Base-by-base conservation (phyloP, 331 rosid genomes). In the Pyracantha coccinea region DNA sequence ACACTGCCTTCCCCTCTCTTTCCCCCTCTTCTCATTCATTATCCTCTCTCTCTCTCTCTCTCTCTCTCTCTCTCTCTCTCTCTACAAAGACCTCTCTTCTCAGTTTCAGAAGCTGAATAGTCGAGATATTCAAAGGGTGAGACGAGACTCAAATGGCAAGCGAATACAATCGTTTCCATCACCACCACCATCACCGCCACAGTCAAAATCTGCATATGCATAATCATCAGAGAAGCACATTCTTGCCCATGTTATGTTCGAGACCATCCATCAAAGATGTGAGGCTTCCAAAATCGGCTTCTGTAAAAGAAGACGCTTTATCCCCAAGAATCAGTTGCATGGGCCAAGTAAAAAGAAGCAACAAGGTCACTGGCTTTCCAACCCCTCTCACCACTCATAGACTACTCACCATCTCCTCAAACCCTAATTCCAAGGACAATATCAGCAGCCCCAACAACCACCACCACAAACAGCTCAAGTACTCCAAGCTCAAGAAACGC, bases 261-360 rank as follows among this genome's bases (percentile, higher is more conserved):
- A 76, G 82, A 25, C 93, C 92, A 1, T 82, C 93, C 15, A 89
- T 90, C 84, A 92, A 81, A 81, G 97, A 89, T 19, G 92, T 85
- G 67, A 78, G 50, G 12, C 77, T 88, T 65, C 97, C 97, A 5
- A 66, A 79, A 5, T 75, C 74, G 66, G 81, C 54, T 7, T 72
- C 86, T 7, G 50, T 87, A 21, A 75, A 16, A 16, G 23, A 62
- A 9, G 97, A 88, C 59, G 92, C 97, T 67, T 61, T 86, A 33
- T 95, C 99, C 35, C 99, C 99, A 1, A 90, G 78, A 86, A 92
- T 92, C 81, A 84, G 96, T 54, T 95, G 99, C 88, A 92, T 89
- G 90, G 99, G 99, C 66, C 97, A 95, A 72, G 99, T 95, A 3
- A 95, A 92, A 78, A 86, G 97, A 59, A 85, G 83, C 85, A 91